Percentiles rank a stretch among this genome's conserved stretches.
phyloP scores from a whole-genome alignment of 352 stramenopile genomes.

The Pythium pyrilobum region DNA sequence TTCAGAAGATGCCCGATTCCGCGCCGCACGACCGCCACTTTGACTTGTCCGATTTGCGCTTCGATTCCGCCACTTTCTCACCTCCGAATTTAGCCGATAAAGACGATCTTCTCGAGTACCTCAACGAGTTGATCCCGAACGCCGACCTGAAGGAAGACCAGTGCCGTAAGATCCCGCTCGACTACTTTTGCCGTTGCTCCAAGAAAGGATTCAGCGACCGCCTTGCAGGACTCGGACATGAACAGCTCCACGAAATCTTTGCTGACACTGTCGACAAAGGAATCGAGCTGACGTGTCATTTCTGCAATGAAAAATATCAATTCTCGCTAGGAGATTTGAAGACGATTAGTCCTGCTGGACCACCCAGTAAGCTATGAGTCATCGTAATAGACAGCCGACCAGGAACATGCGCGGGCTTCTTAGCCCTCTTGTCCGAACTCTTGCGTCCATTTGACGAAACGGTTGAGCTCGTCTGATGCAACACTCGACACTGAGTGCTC shows the following conservation, averaged over 20 bases:
- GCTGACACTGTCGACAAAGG: conserved; percentile 42
- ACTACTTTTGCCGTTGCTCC: conserved; percentile 84
- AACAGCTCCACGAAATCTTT: conserved; percentile 46
- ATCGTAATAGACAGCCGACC: not conserved
- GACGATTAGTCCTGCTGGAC: conserved; percentile 13
- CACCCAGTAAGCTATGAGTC: conserved; percentile 15
- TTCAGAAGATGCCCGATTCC: conserved; percentile 75
- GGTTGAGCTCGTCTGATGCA: conserved; percentile 94
- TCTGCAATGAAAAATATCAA: conserved; percentile 78
- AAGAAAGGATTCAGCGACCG: conserved; percentile 56
- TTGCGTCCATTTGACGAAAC: conserved; percentile 98
- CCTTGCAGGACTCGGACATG: conserved; percentile 42
- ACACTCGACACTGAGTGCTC: conserved; percentile 94
- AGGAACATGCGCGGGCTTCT: not conserved
- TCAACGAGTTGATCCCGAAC: conserved; percentile 75
- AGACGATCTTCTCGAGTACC: conserved; percentile 55
- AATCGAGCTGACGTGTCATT: conserved; percentile 77
- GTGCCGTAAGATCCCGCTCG: conserved; percentile 57
- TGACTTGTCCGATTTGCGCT: conserved; percentile 59
- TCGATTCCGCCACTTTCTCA: conserved; percentile 43
- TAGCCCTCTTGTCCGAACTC: conserved; percentile 99
- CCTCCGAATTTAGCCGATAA: conserved; percentile 45
- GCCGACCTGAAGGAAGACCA: conserved; percentile 49
- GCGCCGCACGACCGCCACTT: conserved; percentile 48
- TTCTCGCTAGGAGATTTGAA: conserved; percentile 53